Evolutionary conservation across 345 rosid species (phyloP), one percentile per base, ranked within the genome.

Genomic region (Viola odorata): DNA sequence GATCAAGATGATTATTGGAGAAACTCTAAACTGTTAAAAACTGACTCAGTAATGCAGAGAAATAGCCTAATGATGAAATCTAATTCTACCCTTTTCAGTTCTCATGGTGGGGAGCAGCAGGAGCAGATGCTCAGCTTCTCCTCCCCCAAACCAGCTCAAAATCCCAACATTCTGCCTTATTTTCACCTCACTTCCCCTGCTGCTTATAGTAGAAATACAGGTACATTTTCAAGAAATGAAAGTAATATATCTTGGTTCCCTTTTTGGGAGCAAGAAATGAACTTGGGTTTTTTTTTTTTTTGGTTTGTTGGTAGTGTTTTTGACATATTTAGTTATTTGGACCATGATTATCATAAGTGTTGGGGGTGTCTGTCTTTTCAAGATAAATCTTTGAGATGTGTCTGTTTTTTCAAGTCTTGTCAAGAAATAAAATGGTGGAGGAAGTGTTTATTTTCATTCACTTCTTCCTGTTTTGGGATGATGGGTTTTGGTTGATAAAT

Each of bases 51-150:
- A 76, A 58, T 64, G 53, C 52, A 73, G 55, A 73, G 75, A 53
- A 70, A 41, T 66, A 58, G 38, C 57, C 15, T 47, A 47, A 61
- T 61, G 8, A 56, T 74, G 57, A 80, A 81, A 80, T 74, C 83
- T 62, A 74, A 70, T 58, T 8, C 45, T 45, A 45, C 73, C 55
- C 55, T 78, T 62, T 79, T 79, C 73, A 55, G 71, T 23, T 23
- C 32, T 23, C 32, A 23, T 62, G 78, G 68, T 37, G 80, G 72
- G 23, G 74, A 75, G 15, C 57, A 49, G 12, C 76, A 75, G 53
- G 75, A 75, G 63, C 81, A 85, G 64, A 83, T 84, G 89, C 77
- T 84, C 51, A 78, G 84, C 66, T 86, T 84, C 71, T 80, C 89
- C 47, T 68, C 69, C 60, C 80, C 86, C 50, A 81, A 83, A 78